Base-by-base conservation (phyloP, 345 rosid genomes). In the Adansonia digitata region DNA sequence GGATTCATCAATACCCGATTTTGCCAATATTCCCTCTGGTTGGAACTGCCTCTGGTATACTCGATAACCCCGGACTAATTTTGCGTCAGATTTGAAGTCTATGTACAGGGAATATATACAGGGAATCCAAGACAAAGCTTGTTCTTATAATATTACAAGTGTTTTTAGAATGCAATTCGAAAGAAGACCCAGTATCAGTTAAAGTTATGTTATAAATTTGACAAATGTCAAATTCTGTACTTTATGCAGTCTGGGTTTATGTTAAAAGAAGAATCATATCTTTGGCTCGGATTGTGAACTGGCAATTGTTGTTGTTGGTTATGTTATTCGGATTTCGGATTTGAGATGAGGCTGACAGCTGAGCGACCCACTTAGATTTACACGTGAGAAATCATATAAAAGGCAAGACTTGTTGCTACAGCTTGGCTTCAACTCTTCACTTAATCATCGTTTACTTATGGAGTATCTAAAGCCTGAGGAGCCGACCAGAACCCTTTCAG, bases 21-120 rank as follows among this genome's bases (percentile, higher is more conserved):
- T 87, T 31, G 79, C 60, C 39, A 84, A 74, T n/a, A 43, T 87
- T 89, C 26, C 85, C 85, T 77, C 45, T 87, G 78, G 86, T 85
- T 14, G 53, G 53, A 69, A 43, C 59, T 22, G 74, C 70, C 14
- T 82, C 87, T 1, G 75, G 20, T 48, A 11, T 62, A 0, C 81
- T 83, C 37, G 31, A 43, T 20, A 15, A 1, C 57, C 46, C 85
- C 18, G 27, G 5, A 29, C 78, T 34, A 65, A 63, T n/a, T 51
- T 68, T 82, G 86, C 42, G 5, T 35, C 64, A 39, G 53, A 67
- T 84, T 84, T 70, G 77, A 64, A 27, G 64, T 29, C 42, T n/a
- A n/a, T n/a, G n/a, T n/a, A n/a, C n/a, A n/a, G n/a, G n/a, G n/a
- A n/a, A n/a, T 66, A 12, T 51, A 29, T 14, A 56, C 31, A 51